A percentile compares a stretch with the other conserved stretches of the same genome.
These are phyloP conservation scores for Biscogniauxia mediterranea DNA, from an alignment of 2,329 filamentous ascomycete species.

Conservation along the genomic window DNA sequence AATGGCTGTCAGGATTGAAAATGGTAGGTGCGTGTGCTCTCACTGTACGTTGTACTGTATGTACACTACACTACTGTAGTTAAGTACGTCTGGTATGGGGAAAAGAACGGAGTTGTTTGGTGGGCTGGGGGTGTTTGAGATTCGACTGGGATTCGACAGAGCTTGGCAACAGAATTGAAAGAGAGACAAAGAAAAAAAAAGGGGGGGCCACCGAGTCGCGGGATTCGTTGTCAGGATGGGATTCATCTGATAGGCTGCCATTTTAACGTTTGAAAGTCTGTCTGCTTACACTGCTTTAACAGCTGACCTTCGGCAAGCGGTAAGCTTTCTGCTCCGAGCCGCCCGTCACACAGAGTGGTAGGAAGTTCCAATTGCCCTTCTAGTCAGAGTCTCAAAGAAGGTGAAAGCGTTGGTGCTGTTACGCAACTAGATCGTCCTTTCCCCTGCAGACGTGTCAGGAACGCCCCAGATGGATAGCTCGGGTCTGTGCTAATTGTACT, in stretches of 20 bases:
- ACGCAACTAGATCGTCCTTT: background rate
- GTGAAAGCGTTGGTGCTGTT: background rate
- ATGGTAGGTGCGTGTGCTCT: constrained; percentile 9
- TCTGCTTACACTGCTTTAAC: background rate
- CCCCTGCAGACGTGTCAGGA: background rate
- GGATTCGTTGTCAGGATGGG: constrained; percentile 1
- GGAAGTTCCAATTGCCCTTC: background rate
- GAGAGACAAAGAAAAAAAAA: constrained; percentile 5
- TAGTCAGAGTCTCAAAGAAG: background rate
- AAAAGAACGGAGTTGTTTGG: constrained; percentile 20
- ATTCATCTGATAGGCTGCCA: background rate
- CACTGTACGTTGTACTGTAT: constrained; percentile 10
- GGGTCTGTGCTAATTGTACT: background rate
- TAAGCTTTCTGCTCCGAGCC: background rate
- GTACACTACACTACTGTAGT: too few species aligned
- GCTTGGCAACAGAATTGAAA: constrained; percentile 8
- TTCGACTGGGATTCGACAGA: constrained; percentile 17
- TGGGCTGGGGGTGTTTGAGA: constrained; percentile 21
- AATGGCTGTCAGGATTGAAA: constrained; percentile 10
- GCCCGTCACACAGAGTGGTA: background rate
- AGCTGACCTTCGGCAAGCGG: background rate
- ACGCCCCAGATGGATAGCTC: background rate
- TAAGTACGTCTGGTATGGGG: constrained; percentile 1
- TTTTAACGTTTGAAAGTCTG: background rate
- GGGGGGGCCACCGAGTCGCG: constrained; percentile 15